Evolutionary conservation across 768 basidiomycete genomes (phyloP).

Genomic region (Suillus subalutaceus): DNA sequence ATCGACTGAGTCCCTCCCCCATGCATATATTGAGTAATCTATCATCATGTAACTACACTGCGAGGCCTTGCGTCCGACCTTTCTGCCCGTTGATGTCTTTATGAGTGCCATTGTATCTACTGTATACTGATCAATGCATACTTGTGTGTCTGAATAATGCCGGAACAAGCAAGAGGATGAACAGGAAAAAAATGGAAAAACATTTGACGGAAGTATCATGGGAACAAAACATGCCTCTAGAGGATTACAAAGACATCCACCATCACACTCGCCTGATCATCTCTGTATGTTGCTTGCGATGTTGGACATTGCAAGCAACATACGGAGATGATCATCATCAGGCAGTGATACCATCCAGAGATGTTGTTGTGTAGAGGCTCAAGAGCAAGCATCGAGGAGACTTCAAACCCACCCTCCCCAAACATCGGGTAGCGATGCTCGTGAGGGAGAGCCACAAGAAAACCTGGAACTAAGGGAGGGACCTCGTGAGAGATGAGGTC

Average conservation of each 20-base stretch:
- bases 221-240: neutral
- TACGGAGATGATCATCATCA: neutral
- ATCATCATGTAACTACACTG: too few relatives aligned
- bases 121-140: too few relatives aligned
- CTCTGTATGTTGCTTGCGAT: too few relatives aligned
- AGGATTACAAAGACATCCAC: neutral
- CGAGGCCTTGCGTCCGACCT: too few relatives aligned
- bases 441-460: neutral
- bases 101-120: too few relatives aligned
- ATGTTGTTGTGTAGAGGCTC: neutral
- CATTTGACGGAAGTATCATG: too few relatives aligned
- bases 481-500: neutral
- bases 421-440: neutral
- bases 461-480: neutral
- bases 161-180: too few relatives aligned
- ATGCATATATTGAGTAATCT: too few relatives aligned
- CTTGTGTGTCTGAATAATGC: neutral
- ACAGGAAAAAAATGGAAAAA: too few relatives aligned
- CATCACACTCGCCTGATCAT: neutral
- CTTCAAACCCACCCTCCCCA: neutral
- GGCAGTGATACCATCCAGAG: neutral
- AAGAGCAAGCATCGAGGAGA: neutral
- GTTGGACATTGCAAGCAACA: neutral
- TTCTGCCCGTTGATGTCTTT: too few relatives aligned
- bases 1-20: too few relatives aligned